Base-by-base conservation (phyloP, 2,329 filamentous ascomycete species). In the Microascus cirrosus region DNA sequence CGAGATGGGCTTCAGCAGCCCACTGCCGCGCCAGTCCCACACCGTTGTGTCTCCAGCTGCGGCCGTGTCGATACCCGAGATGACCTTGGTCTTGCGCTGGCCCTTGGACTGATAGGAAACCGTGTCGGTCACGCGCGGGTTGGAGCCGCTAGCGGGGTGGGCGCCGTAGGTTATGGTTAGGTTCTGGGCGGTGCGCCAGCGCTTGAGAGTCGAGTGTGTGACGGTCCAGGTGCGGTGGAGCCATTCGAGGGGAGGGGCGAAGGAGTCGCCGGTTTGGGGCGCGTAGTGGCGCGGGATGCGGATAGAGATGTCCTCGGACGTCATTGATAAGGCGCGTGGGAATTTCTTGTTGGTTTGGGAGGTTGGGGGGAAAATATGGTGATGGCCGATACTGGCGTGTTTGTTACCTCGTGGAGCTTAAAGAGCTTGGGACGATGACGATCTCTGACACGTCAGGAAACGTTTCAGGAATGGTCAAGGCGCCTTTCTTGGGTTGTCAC, bases 181-280 rank as follows among this genome's bases (percentile, higher is more conserved):
- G 71, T 94, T 94, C 68, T 84, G 85, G 57, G 87, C 85, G 53
- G 81, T 80, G 64, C 84, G 84, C 90, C 90, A 95, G 87, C 94
- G 91, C 61, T 81, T 74, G 12, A 91, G 81, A 5, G 86, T 89
- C 4, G 84, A 88, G 73, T 90, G 86, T 12, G 86, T 89, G 59
- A 91, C 86, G 64, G 80, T 74, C 87, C 87, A 91, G 60, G 82
- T 87, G 60, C 84, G 76, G 56, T 77, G 71, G 53, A 90, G 79
- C 78, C 81, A 88, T 59, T 77, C 70, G 28, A 83, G 69, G 2
- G 79, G 67, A 4, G 84, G 83, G 1, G 74, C 2, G 55, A 15
- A 5, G 20, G 45, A 3, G 24, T 24, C n/a, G 55, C n/a, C 28
- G 56, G 51, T 2, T 6, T 34, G 24, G 50, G 56, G 48, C 6